Conservation (phyloP, 2,329 filamentous ascomycete genomes). For the Fusarium solani-melongenae region DNA sequence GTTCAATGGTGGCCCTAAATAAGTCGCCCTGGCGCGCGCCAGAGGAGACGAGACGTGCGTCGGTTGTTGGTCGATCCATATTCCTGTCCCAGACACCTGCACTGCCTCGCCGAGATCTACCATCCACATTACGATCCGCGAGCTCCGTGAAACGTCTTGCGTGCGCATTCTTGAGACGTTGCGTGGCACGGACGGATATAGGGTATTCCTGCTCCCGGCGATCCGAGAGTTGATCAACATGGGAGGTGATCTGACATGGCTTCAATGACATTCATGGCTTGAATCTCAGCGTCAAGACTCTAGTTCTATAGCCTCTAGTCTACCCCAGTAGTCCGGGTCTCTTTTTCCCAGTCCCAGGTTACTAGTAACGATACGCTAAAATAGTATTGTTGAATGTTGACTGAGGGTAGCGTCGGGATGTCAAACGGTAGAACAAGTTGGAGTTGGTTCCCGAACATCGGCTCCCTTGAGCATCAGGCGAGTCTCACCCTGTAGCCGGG, state of each 20-base stretch:
- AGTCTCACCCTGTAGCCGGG: not conserved
- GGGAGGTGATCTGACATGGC: not conserved
- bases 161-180: constrained; percentile 33
- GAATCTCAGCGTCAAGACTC: not conserved
- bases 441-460: not conserved
- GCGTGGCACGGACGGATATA: constrained; percentile 27
- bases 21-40: constrained; percentile 14
- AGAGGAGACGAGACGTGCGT: constrained; percentile 2
- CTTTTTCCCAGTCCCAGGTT: not conserved
- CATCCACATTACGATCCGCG: constrained; percentile 33
- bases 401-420: not conserved
- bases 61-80: constrained; percentile 22
- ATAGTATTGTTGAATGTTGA: not conserved
- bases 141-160: constrained; percentile 24
- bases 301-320: no score
- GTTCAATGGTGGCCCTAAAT: constrained; percentile 9
- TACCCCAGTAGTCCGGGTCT: not conserved
- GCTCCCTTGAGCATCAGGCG: not conserved
- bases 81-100: constrained; percentile 5
- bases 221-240: constrained; percentile 1
- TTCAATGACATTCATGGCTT: not conserved
- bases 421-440: not conserved
- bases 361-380: not conserved
- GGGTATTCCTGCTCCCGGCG: constrained; percentile 14
- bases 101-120: constrained; percentile 6